These are phyloP conservation scores for Trichoderma brevicompactum DNA, from an alignment of 2,329 filamentous ascomycete species.

Conservation along the genomic window DNA sequence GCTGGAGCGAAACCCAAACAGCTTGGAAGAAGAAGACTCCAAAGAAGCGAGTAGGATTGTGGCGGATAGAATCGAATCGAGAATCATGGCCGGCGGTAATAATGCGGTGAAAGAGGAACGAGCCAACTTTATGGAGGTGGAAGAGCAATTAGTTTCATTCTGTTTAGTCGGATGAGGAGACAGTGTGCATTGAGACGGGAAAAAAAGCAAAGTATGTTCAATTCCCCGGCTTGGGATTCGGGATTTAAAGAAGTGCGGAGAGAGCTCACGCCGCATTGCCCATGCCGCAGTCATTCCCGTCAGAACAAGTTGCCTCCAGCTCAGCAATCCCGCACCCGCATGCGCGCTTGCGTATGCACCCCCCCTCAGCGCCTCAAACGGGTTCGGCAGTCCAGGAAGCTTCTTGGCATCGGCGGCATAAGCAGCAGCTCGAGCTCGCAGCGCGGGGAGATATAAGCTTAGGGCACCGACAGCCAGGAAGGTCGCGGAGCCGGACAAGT, in stretches of 20 bases:
- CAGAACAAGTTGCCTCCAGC: conserved; percentile 61
- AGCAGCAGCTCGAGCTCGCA: conserved; percentile 56
- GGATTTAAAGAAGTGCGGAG: neutral
- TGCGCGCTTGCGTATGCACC: conserved; percentile 24
- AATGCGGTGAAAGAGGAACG: conserved; percentile 67
- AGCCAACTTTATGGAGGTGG: conserved; percentile 51
- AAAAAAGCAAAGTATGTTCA: neutral
- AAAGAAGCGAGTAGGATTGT: conserved; percentile 43
- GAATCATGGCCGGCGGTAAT: conserved; percentile 62
- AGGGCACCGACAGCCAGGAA: conserved; percentile 67
- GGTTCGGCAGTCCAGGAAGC: conserved; percentile 45
- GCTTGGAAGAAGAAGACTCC: conserved; percentile 59
- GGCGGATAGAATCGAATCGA: conserved; percentile 50
- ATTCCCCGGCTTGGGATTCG: neutral
- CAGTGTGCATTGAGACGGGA: neutral
- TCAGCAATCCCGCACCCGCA: conserved; percentile 43
- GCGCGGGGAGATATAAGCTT: conserved; percentile 63
- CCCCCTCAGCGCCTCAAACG: conserved; percentile 50
- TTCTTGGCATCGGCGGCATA: conserved; percentile 41
- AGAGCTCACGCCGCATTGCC: conserved; percentile 60
- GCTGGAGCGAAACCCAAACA: conserved; percentile 69
- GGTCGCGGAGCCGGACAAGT: conserved; percentile 63
- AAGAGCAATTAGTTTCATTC: conserved; percentile 17
- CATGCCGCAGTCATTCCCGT: conserved; percentile 55
- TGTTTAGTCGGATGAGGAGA: neutral